Evolutionary conservation across 768 basidiomycete species (phyloP).

Genomic region (Naganishia friedmannii): DNA sequence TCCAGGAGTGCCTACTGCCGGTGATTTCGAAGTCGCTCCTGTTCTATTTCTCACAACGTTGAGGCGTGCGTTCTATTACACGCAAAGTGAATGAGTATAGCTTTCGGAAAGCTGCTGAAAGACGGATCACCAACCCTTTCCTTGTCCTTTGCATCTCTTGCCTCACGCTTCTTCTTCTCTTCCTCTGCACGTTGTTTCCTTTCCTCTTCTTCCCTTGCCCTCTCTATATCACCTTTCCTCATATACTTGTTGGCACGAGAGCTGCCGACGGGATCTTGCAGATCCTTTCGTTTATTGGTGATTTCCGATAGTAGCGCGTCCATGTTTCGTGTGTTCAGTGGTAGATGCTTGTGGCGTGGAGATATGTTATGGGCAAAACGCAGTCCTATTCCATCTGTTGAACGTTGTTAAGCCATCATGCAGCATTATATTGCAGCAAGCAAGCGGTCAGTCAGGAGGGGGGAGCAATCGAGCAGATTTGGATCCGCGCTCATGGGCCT

Average conservation of each 20-base stretch:
- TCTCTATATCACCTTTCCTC: constrained; percentile 84
- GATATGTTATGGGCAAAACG: no score
- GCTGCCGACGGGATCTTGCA: constrained; percentile 53
- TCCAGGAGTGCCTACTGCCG: constrained; percentile 34
- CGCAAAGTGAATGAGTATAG: not conserved
- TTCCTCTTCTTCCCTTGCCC: constrained; percentile 55
- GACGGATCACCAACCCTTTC: constrained; percentile 29
- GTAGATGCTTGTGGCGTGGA: not conserved
- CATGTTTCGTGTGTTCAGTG: constrained; percentile 57
- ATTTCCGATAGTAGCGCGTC: constrained; percentile 88
- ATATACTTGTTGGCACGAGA: constrained; percentile 68
- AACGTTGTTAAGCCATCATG: no score
- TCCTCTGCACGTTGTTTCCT: constrained; percentile 53
- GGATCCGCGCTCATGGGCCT: constrained; percentile 2
- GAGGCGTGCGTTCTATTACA: constrained; percentile 11
- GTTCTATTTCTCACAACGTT: constrained; percentile 33
- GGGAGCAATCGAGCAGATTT: constrained; percentile 11
- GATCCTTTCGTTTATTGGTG: constrained; percentile 75
- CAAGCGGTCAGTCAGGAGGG: no score
- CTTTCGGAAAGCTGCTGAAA: constrained; percentile 20
- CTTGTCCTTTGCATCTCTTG: constrained; percentile 41
- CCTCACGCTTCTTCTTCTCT: constrained; percentile 43
- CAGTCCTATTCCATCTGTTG: no score
- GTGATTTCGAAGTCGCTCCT: constrained; percentile 32
- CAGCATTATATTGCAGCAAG: no score